These are phyloP conservation scores for Echites panduratus DNA, from an alignment of 257 asterid species.

Conservation along the genomic window DNA sequence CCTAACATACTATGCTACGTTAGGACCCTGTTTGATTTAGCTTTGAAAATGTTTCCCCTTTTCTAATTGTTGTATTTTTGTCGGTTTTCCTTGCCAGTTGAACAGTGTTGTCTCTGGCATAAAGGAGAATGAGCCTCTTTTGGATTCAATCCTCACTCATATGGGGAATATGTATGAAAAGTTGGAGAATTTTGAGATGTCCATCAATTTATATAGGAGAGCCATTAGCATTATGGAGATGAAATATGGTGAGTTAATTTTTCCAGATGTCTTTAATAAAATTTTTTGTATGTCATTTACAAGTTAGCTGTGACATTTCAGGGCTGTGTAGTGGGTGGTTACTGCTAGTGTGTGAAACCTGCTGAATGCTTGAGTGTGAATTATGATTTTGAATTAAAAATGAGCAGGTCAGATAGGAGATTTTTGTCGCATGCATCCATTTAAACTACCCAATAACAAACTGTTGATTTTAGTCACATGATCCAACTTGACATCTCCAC, in stretches of 20 bases:
- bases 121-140: conserved; percentile 58
- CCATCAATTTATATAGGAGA: conserved; percentile 48
- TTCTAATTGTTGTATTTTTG: background rate
- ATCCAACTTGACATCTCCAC: background rate
- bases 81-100: conserved; percentile 41
- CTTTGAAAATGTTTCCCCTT: background rate
- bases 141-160: conserved; percentile 85
- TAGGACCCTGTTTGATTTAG: background rate
- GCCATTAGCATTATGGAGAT: conserved; percentile 58
- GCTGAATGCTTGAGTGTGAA: background rate
- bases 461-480: background rate
- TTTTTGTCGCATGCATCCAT: background rate
- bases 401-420: background rate
- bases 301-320: background rate
- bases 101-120: conserved; percentile 46
- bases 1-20: background rate
- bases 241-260: conserved; percentile 47
- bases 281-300: too few species aligned
- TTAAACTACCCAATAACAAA: background rate
- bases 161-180: conserved; percentile 80
- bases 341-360: background rate
- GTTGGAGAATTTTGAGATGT: conserved; percentile 56
- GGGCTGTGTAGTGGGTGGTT: background rate
- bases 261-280: background rate
- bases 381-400: background rate